These are phyloP conservation scores for Dryas octopetala DNA, from an alignment of 306 rosid genomes.

Conservation along the genomic window DNA sequence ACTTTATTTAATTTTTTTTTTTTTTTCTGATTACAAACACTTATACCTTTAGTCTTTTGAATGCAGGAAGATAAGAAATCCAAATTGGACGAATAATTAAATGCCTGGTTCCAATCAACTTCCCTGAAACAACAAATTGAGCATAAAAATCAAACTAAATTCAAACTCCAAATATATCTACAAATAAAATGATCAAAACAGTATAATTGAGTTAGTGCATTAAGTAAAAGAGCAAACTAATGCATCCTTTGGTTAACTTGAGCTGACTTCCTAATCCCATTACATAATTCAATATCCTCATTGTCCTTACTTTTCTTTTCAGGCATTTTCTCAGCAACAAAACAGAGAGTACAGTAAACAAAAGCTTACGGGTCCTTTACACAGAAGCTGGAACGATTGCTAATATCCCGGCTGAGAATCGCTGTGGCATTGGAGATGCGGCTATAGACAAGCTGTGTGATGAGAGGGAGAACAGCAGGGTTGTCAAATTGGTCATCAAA, in stretches of 20 bases:
- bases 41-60: slow-evolving; percentile 65
- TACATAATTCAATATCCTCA: not conserved
- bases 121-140: slow-evolving; percentile 53
- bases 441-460: slow-evolving; percentile 56
- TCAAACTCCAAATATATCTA: not conserved
- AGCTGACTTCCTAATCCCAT: slow-evolving; percentile 9
- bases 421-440: slow-evolving; percentile 68
- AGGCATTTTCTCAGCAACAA: slow-evolving; percentile 2
- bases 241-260: not conserved
- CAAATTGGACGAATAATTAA: slow-evolving; percentile 76
- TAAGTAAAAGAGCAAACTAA: not conserved
- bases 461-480: slow-evolving; percentile 65
- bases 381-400: slow-evolving; percentile 62
- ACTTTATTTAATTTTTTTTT: not conserved
- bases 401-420: slow-evolving; percentile 47
- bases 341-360: not conserved
- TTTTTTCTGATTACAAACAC: slow-evolving; percentile 18
- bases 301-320: not conserved
- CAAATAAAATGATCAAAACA: not conserved
- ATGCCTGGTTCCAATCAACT: slow-evolving; percentile 87
- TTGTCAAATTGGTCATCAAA: slow-evolving; percentile 45
- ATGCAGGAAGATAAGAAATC: slow-evolving; percentile 81
- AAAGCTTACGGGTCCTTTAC: slow-evolving; percentile 69
- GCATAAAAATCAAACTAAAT: slow-evolving; percentile 20
- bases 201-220: not conserved